Evolutionary conservation across 179 eudicot genomes (phyloP), one percentile per base, ranked within the genome.

Genomic region (Nepenthes alata): DNA sequence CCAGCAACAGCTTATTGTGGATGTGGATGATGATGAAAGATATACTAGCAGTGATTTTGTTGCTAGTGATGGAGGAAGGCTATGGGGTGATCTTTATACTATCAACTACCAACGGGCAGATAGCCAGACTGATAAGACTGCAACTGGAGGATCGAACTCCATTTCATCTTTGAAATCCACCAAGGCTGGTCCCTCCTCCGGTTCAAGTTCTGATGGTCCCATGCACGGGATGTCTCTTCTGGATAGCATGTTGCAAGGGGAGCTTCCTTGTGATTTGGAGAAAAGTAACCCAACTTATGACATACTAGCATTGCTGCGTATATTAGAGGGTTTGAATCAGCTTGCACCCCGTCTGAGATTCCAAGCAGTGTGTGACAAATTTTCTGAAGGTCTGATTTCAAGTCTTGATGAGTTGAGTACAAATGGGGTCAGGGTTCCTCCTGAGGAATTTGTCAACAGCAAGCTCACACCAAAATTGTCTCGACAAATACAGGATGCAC

Each of bases 401-500:
- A 77, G 78, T 64, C 57, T 91, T 16, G 83, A 81, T 74, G 95
- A 81, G 70, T 65, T 87, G 37, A 75, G 73, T 70, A 55, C 59
- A 10, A 48, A 70, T 53, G 85, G 81, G 59, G 73, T 78, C 47
- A 85, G 75, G 80, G 83, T 85, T 55, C 78, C 88, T 47, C 65
- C 66, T 25, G 89, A 85, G 66, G 97, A 94, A 68, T 94, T 94
- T 67, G 75, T 91, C 35, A 94, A 76, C 65, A 85, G 76, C 60
- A 94, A 94, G 79, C 88, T 94, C 48, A 91, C 99, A 48, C 99
- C 99, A 35, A 94, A 94, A 62, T 72, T 94, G 75, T 85, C 99
- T 61, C 73, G 99, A 38, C 99, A 91, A 67, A 91, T 94, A 49
- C 99, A 94, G 77, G 99, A 94, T 73, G 95, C 96, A 12, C 99